Conservation (phyloP, 2,329 filamentous ascomycete genomes). For the Arthrobotrys sinensis region DNA sequence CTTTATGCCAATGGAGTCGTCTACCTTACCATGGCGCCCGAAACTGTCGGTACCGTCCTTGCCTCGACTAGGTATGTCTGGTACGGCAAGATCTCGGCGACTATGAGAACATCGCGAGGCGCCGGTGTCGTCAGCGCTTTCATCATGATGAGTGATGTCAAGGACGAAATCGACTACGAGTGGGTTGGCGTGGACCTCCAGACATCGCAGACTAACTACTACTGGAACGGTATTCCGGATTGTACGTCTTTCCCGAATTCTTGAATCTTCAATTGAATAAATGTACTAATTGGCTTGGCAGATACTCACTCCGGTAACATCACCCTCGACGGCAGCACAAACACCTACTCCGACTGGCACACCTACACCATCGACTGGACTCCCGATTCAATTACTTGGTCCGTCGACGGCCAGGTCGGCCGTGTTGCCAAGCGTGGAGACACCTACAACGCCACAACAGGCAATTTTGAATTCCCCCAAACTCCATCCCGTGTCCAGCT, state of each 20-base stretch:
- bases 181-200: constrained; percentile 86
- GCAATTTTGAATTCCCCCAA: constrained; percentile 90
- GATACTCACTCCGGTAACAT: constrained; percentile 84
- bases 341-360: constrained; percentile 85
- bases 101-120: constrained; percentile 86
- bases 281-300: constrained; percentile 66
- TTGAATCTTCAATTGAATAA: constrained; percentile 3
- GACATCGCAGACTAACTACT: constrained; percentile 93
- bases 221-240: constrained; percentile 92
- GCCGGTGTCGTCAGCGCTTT: constrained; percentile 96
- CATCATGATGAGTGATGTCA: constrained; percentile 93
- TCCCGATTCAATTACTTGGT: constrained; percentile 87
- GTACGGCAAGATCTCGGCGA: constrained; percentile 94
- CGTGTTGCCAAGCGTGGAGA: constrained; percentile 81
- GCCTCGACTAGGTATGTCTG: constrained; percentile 90
- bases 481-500: constrained; percentile 91
- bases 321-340: constrained; percentile 70
- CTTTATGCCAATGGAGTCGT: constrained; percentile 78
- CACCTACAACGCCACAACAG: constrained; percentile 87
- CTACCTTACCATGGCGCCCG: constrained; percentile 88
- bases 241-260: constrained; percentile 75
- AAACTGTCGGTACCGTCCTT: constrained; percentile 88
- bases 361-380: constrained; percentile 95
- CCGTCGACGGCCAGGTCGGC: constrained; percentile 83
- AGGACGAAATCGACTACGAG: constrained; percentile 99